Base-by-base conservation (phyloP, 352 stramenopile genomes). In the Globisporangium heterothallicum region DNA sequence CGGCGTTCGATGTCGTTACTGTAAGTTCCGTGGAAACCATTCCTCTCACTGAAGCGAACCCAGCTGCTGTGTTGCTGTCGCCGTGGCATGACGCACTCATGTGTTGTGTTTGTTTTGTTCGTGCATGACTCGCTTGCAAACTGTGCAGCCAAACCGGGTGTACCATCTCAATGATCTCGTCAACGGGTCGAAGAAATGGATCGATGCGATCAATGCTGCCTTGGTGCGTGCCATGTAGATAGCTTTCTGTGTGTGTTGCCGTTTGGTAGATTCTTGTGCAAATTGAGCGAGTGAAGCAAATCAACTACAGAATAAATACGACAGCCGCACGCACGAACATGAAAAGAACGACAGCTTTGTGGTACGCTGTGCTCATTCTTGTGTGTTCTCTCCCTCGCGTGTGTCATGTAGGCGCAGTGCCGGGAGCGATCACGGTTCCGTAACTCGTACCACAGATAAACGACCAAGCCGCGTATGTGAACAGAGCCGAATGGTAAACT, bases 111-210 rank as follows among this genome's bases (percentile, higher is more conserved):
- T 54, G 1, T 7, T 21, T 36, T 30, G 14, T 56, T 4, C 47
- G 0, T 29, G 6, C 18, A 9, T 18, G 16, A 0, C 13, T 21
- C 7, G 2, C 36, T n/a, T 35, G 6, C 44, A 27, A 51, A 53
- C 18, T 9, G 41, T 52, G 10, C 35, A 94, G 84, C 84, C 84
- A 9, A 92, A 94, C 49, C 78, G 84, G 44, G 81, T 86, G 50
- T 94, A 94, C 62, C 84, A 94, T 71, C 61, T 94, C 56, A 91
- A 89, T 57, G 81, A 94, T 57, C 64, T 90, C 57, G 81, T 92
- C 59, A 92, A 94, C 53, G 84, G 84, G 29, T 92, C 84, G 27
- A 92, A 92, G 71, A 94, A 94, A 56, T 94, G 84, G 84, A 84
- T 92, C 24, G 84, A 94, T 46, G 81, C 84, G 42, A 90, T 94